phyloP scores from a whole-genome alignment of 2,329 filamentous ascomycete genomes.

The Scytalidium sp. region DNA sequence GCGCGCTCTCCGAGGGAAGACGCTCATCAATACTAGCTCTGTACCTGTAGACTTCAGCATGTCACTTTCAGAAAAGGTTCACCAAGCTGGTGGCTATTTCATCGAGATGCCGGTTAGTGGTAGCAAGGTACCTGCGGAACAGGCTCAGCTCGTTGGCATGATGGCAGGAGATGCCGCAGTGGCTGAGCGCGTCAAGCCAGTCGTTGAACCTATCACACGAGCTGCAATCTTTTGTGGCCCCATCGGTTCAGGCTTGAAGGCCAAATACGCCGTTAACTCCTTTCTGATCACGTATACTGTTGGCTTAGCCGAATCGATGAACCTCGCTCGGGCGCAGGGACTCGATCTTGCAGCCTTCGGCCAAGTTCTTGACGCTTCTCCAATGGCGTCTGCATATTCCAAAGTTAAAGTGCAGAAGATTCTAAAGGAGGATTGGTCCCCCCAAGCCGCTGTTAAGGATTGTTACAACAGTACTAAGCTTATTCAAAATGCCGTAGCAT shows the following conservation, averaged over 20 bases:
- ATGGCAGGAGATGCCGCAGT: constrained; percentile 27
- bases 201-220: constrained; percentile 24
- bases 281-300: constrained; percentile 28
- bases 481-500: constrained; percentile 21
- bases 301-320: constrained; percentile 31
- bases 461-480: constrained; percentile 29
- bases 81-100: constrained; percentile 24
- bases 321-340: constrained; percentile 28
- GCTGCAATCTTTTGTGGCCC: constrained; percentile 32
- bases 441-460: constrained; percentile 28
- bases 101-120: constrained; percentile 35
- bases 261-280: constrained; percentile 30
- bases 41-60: constrained; percentile 25
- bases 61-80: constrained; percentile 18
- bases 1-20: constrained; percentile 26
- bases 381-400: constrained; percentile 29
- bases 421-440: constrained; percentile 24
- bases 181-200: constrained; percentile 21
- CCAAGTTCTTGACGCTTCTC: constrained; percentile 27
- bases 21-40: constrained; percentile 29
- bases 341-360: constrained; percentile 28
- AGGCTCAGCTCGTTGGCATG: constrained; percentile 31
- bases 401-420: constrained; percentile 29
- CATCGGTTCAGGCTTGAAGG: constrained; percentile 28
- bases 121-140: constrained; percentile 30